These are phyloP conservation scores for Phlebiopsis gigantea DNA, from an alignment of 768 basidiomycete species.

Conservation along the genomic window DNA sequence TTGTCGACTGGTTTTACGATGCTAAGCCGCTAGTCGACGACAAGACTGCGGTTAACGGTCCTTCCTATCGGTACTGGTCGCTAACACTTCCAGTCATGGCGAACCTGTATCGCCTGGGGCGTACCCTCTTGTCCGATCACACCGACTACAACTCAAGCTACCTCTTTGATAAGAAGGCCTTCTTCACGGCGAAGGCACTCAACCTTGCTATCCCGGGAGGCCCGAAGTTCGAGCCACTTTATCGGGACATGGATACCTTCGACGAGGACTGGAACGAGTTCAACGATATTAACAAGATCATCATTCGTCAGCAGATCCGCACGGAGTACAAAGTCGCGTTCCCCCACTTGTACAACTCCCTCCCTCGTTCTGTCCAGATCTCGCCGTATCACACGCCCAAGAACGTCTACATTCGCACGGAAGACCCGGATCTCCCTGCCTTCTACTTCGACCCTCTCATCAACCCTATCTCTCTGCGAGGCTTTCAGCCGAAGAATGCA, in stretches of 20 bases:
- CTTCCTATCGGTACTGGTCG: constrained; percentile 91
- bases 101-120: constrained; percentile 91
- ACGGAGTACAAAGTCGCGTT: constrained; percentile 96
- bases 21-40: constrained; percentile 93
- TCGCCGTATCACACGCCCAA: constrained; percentile 91
- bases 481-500: constrained; percentile 75
- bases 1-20: constrained; percentile 98
- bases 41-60: constrained; percentile 85
- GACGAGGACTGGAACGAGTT: constrained; percentile 99
- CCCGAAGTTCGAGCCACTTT: constrained; percentile 96
- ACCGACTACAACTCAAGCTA: constrained; percentile 89
- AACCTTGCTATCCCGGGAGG: constrained; percentile 98
- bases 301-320: constrained; percentile 96
- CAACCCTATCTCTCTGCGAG: constrained; percentile 93
- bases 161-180: constrained; percentile 94
- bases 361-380: constrained; percentile 90
- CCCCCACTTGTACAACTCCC: constrained; percentile 97
- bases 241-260: constrained; percentile 94
- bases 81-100: constrained; percentile 93
- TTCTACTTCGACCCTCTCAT: constrained; percentile 99
- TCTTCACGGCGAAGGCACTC: constrained; percentile 97
- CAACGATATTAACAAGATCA: constrained; percentile 99
- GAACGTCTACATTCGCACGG: constrained; percentile 98
- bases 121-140: constrained; percentile 89
- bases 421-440: constrained; percentile 98